Base-by-base conservation (phyloP, 2,329 filamentous ascomycete genomes). In the Fusarium sp. region DNA sequence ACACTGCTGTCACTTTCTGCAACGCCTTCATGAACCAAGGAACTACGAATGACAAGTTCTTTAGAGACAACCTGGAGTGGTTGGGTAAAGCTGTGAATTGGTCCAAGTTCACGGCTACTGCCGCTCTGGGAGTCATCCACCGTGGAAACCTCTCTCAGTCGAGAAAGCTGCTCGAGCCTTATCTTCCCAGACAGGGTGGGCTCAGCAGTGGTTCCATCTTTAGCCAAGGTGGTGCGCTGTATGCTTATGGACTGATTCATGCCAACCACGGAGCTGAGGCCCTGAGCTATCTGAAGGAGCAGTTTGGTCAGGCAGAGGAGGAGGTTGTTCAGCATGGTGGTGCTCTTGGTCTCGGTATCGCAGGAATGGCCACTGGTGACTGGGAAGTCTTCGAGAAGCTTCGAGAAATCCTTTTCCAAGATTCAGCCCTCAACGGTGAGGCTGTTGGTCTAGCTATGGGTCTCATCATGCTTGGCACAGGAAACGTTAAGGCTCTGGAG, bases 21-120 rank as follows among this genome's bases (percentile, higher is more conserved):
- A 98, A 98, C 75, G 96, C 94, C 13, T 98, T 99, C 79, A 99
- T 99, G 96, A 97, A 99, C 78, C 94, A 97, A 54, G 96, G 96
- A 61, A 99, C 96, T 1, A 97, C 95, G 0, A 96, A 97, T 74
- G 96, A 99, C 81, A 96, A 95, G 75, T 99, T 99, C 83, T 98
- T 99, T 88, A 89, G 96, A 9, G 94, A 98, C 76, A 99, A 99
- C 77, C 82, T 99, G 24, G 96, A 99, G 71, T 99, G 96, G 96
- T 83, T 99, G 5, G 94, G 95, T 63, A 99, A 98, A 83, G 96
- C 96, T 26, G 94, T 98, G 47, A 99, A 99, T 83, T 99, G 96
- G 96, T 97, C 94, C 64, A 99, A 99, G 79, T 99, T 99, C 78
- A 97, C 96, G 1, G 96, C 96, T 15, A 99, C 96, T 6, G 96